Evolutionary conservation across 2,329 filamentous ascomycete genomes (phyloP), one percentile per base, ranked within the genome.

Genomic region (Penicillium rolfsii): DNA sequence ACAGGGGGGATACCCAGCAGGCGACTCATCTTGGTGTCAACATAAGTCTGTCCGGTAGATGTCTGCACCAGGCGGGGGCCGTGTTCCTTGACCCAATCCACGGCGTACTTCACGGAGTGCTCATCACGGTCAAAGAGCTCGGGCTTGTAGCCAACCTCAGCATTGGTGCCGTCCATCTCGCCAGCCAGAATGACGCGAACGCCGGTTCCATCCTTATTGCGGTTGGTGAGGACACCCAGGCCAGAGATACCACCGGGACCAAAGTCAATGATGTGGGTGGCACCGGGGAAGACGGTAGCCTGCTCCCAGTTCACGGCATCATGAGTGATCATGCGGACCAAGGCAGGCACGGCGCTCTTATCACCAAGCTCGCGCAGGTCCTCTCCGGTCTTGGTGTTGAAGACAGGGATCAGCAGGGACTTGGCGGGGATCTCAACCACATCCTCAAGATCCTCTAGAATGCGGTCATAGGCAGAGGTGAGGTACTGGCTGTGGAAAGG

Each of bases 401-500:
- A 98, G 52, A 99, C 91, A 1, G 95, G 87, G 58, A 97, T 94
- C 36, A 85, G 90, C 19, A 99, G 84, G 38, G 86, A 85, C 58
- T 85, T 85, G 58, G 87, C 85, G 57, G 91, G 85, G 58, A 98
- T 94, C 57, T 84, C 81, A 66, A 52, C 50, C 11, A 98, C 82
- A 67, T 93, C 86, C 77, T 91, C 91, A 63, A 99, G 83, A 74
- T 99, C 96, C 70, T 94, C 88, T 58, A 93, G 86, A 64, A 99
- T 92, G 70, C 93, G 84, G 62, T 88, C 85, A 28, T 91, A 92
- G 1, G 95, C 94, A 67, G 93, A 88, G 26, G 85, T 83, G 16
- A 99, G 87, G 75, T 98, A 97, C 63, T 92, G 89, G 84, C 95
- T 99, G 84, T 99, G 95, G 85, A 99, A 99, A 4, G 95, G 96